These are phyloP conservation scores for Zygosaccharomyces pseudobailii DNA, from an alignment of 1,139 yeast genomes.

Conservation along the genomic window DNA sequence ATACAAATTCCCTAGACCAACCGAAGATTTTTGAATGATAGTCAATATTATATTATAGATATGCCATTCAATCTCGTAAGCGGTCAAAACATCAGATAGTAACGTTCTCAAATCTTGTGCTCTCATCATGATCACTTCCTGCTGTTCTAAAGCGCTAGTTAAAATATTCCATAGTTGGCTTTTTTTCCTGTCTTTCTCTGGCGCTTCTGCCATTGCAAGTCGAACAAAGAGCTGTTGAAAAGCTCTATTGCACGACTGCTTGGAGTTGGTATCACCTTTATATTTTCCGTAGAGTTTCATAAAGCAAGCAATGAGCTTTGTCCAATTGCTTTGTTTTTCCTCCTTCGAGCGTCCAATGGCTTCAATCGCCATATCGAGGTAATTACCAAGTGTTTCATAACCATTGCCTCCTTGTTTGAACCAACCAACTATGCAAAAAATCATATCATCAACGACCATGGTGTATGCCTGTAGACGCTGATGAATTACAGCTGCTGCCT, in stretches of 20 bases:
- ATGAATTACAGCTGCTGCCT: slow-evolving; percentile 20
- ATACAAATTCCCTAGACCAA: slow-evolving; percentile 17
- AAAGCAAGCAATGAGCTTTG: slow-evolving; percentile 20
- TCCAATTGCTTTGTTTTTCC: slow-evolving; percentile 21
- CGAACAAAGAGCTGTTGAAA: slow-evolving; percentile 23
- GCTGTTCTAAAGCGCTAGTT: slow-evolving; percentile 25
- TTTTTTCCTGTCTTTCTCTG: slow-evolving; percentile 3
- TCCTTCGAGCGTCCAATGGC: slow-evolving; percentile 12
- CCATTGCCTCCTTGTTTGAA: slow-evolving; percentile 8
- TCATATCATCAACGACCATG: slow-evolving; percentile 16
- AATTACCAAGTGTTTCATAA: slow-evolving; percentile 6
- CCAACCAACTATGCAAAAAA: slow-evolving; percentile 16
- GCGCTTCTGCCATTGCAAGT: slow-evolving; percentile 18
- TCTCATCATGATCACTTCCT: slow-evolving; percentile 24
- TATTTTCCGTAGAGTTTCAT: slow-evolving; percentile 14
- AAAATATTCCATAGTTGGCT: slow-evolving; percentile 21
- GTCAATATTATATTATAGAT: slow-evolving; percentile 19
- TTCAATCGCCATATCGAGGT: slow-evolving; percentile 14
- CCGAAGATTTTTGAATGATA: slow-evolving; percentile 23
- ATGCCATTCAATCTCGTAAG: slow-evolving; percentile 25
- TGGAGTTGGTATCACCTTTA: background rate
- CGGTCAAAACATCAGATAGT: slow-evolving; percentile 20
- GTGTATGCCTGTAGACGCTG: slow-evolving; percentile 15
- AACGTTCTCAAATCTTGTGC: slow-evolving; percentile 19
- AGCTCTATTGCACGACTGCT: slow-evolving; percentile 14